Conservation (phyloP, 176 grass and related monocot species). For the Paspalum notatum region DNA sequence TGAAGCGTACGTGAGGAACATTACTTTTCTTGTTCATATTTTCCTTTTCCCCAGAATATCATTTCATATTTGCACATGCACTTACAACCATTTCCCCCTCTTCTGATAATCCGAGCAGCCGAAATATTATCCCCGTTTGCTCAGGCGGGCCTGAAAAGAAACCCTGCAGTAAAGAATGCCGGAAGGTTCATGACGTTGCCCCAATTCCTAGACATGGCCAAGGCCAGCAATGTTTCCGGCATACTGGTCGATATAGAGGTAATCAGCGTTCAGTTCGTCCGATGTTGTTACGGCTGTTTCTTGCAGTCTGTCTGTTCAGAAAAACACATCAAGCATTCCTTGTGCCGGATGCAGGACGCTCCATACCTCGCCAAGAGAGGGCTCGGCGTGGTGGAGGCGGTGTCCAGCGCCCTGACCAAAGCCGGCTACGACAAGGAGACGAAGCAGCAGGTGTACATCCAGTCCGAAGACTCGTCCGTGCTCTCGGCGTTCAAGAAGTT, state of each 20-base stretch:
- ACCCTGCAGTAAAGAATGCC: conserved; percentile 72
- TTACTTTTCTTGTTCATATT: conserved; percentile 8
- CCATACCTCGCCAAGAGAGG: conserved; percentile 78
- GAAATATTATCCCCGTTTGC: conserved; percentile 55
- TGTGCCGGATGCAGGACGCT: conserved; percentile 55
- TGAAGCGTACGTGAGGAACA: conserved; percentile 71
- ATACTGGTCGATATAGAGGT: conserved; percentile 87
- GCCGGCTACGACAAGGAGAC: conserved; percentile 74
- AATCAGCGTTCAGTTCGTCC: conserved; percentile 19
- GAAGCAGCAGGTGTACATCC: conserved; percentile 57
- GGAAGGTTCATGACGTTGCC: conserved; percentile 73
- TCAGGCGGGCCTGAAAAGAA: conserved; percentile 66
- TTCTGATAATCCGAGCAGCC: conserved; percentile 47
- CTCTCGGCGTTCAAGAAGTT: conserved; percentile 71
- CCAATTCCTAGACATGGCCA: conserved; percentile 73
- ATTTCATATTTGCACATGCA: conserved; percentile 1
- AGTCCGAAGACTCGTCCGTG: conserved; percentile 79
- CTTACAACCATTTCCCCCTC: conserved; percentile 7
- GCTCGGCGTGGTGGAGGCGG: conserved; percentile 69
- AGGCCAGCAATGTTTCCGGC: conserved; percentile 67
- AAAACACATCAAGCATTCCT: conserved; percentile 4
- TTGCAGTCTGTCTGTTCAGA: neutral
- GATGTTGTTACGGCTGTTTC: neutral
- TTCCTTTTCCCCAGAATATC: neutral
- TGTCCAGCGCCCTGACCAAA: conserved; percentile 64